Evolutionary conservation across 129 eudicot genomes (phyloP).

Genomic region (Sambucus nigra): DNA sequence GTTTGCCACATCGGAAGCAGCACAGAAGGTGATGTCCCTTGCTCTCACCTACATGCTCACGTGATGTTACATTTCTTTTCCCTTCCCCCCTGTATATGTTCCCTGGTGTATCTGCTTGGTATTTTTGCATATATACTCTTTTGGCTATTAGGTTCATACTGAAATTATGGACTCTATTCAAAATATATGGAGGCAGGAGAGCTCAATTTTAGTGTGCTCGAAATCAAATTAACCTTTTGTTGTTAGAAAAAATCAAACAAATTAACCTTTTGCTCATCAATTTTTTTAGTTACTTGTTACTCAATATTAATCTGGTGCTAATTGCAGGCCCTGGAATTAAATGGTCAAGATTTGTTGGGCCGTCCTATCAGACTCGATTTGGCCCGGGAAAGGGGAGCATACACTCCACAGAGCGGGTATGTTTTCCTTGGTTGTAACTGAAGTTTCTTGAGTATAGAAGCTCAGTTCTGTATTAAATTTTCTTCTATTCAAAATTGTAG

Average conservation of each 20-base stretch:
- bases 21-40: constrained; percentile 13
- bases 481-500: constrained; percentile 16
- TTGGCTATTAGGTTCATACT: no score
- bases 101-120: no score
- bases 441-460: not conserved
- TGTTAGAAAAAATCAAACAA: no score
- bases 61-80: no score
- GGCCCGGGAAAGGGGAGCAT: constrained; percentile 2
- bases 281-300: no score
- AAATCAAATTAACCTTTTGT: no score
- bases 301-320: not conserved
- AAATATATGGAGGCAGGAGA: no score
- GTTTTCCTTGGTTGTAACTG: not conserved
- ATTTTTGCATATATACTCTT: no score
- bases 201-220: no score
- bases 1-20: constrained; percentile 18
- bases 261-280: no score
- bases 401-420: not conserved
- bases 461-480: not conserved
- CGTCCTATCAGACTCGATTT: not conserved
- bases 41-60: not conserved
- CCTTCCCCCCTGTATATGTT: no score
- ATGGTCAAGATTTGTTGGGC: constrained; percentile 1
- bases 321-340: constrained; percentile 5
- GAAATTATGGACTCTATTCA: no score